A percentile compares a stretch with the other conserved stretches of the same genome.
Conservation (phyloP, 495 filamentous ascomycete genomes). For the Neurospora intermedia region DNA sequence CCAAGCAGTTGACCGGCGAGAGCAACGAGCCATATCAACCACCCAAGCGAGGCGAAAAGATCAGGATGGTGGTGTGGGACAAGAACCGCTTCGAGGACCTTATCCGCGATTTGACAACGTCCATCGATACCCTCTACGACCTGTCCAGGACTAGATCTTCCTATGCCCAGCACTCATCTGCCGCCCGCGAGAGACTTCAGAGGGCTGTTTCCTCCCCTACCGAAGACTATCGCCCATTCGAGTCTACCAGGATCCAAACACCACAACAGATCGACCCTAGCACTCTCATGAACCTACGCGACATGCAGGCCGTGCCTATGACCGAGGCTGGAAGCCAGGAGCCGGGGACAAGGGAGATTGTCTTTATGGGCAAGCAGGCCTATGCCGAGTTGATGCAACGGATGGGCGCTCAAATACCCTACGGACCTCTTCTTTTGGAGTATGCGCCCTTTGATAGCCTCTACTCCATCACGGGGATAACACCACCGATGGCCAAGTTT, state of each 20-base stretch:
- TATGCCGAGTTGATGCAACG: conserved; percentile 30
- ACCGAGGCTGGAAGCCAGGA: conserved; percentile 22
- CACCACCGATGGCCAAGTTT: conserved; percentile 51
- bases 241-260: conserved; percentile 43
- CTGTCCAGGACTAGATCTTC: conserved; percentile 61
- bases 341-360: conserved; percentile 32
- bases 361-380: conserved; percentile 42
- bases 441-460: conserved; percentile 50
- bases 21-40: conserved; percentile 25
- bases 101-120: conserved; percentile 65
- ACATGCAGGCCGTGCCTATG: conserved; percentile 31
- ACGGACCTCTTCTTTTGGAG: conserved; percentile 53
- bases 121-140: conserved; percentile 84
- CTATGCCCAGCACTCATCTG: conserved; percentile 20
- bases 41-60: conserved; percentile 31
- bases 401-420: conserved; percentile 17
- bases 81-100: conserved; percentile 55
- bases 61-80: conserved; percentile 44
- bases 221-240: conserved; percentile 39
- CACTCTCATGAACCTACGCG: conserved; percentile 30
- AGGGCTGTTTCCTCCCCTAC: conserved; percentile 19
- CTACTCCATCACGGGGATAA: conserved; percentile 51
- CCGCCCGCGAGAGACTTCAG: conserved; percentile 11
- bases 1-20: conserved; percentile 33
- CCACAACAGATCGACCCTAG: conserved; percentile 41